Percentiles rank a stretch among this genome's conserved stretches.
Conservation (phyloP, 2,329 filamentous ascomycete genomes). For the Aspergillus tanneri region DNA sequence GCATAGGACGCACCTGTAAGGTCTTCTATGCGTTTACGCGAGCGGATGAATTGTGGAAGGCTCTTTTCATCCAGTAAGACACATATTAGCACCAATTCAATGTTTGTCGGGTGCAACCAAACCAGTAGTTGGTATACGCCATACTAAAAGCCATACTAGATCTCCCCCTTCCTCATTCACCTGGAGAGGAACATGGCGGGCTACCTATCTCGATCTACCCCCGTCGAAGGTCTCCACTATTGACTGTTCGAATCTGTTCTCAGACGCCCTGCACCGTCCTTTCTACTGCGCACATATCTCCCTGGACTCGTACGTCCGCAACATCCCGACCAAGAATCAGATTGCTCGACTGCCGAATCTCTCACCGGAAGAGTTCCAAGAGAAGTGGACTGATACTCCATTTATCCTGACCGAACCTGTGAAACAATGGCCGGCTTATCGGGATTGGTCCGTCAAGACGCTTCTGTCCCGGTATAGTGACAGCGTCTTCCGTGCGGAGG, state of each 20-base stretch:
- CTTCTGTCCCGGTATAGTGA: constrained; percentile 65
- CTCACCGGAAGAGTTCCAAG: constrained; percentile 69
- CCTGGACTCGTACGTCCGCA: constrained; percentile 63
- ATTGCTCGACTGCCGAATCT: constrained; percentile 71
- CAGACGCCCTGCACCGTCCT: constrained; percentile 83
- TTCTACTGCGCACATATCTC: constrained; percentile 82
- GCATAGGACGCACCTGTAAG: constrained; percentile 74
- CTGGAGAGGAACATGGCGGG: constrained; percentile 84
- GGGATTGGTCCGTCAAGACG: constrained; percentile 69
- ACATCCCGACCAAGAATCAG: constrained; percentile 71
- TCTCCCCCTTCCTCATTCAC: constrained; percentile 45
- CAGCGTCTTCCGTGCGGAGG: constrained; percentile 80
- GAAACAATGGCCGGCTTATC: constrained; percentile 74
- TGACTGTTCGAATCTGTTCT: constrained; percentile 77
- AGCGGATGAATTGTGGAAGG: constrained; percentile 86
- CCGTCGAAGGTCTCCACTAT: constrained; percentile 56
- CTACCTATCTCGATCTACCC: constrained; percentile 67
- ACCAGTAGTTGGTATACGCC: constrained; percentile 2
- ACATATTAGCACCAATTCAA: constrained; percentile 4
- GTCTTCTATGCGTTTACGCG: constrained; percentile 82
- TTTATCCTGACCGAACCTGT: constrained; percentile 86
- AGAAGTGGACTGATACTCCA: constrained; percentile 73
- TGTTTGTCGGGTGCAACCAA: constrained; percentile 4
- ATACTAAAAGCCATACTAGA: constrained; percentile 22
- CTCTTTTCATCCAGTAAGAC: constrained; percentile 77